Percentiles rank a stretch among this genome's conserved stretches.
phyloP scores from a whole-genome alignment of 331 rosid species.

The Malus hybrid region DNA sequence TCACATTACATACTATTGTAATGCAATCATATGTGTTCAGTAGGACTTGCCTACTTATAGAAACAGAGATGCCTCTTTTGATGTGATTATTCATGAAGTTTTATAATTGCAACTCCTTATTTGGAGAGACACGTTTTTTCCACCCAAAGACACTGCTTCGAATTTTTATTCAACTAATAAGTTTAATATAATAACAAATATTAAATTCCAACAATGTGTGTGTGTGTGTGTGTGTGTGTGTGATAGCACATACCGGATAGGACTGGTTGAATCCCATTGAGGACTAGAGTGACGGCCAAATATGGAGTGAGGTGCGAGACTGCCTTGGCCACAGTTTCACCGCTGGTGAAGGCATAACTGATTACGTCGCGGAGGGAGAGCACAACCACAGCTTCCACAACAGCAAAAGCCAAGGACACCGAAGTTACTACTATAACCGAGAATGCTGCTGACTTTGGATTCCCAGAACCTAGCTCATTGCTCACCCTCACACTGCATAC shows the following conservation, averaged over 20 bases:
- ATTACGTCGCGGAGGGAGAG: slow-evolving; percentile 45
- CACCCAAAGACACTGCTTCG: too few relatives aligned
- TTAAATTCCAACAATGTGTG: too few relatives aligned
- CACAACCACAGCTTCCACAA: slow-evolving; percentile 32
- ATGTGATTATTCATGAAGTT: too few relatives aligned
- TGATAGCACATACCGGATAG: slow-evolving; percentile 37
- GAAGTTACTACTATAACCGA: slow-evolving; percentile 32
- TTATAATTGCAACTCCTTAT: too few relatives aligned
- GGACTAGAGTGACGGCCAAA: slow-evolving; percentile 50
- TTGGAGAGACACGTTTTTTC: too few relatives aligned
- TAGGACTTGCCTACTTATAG: too few relatives aligned
- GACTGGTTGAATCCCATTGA: slow-evolving; percentile 72
- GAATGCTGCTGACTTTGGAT: slow-evolving; percentile 62
- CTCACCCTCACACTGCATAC: slow-evolving; percentile 60
- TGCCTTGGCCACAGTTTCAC: slow-evolving; percentile 50
- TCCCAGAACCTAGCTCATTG: slow-evolving; percentile 70
- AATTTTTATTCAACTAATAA: too few relatives aligned
- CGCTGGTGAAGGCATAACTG: slow-evolving; percentile 58
- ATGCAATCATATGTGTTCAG: too few relatives aligned
- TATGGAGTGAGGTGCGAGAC: slow-evolving; percentile 59
- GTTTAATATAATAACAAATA: too few relatives aligned
- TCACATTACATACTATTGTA: too few relatives aligned
- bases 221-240: too few relatives aligned
- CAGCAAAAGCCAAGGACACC: slow-evolving; percentile 29
- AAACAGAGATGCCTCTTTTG: too few relatives aligned